phyloP scores from a whole-genome alignment of 2,329 filamentous ascomycete species.

The Thielaviopsis euricoi region DNA sequence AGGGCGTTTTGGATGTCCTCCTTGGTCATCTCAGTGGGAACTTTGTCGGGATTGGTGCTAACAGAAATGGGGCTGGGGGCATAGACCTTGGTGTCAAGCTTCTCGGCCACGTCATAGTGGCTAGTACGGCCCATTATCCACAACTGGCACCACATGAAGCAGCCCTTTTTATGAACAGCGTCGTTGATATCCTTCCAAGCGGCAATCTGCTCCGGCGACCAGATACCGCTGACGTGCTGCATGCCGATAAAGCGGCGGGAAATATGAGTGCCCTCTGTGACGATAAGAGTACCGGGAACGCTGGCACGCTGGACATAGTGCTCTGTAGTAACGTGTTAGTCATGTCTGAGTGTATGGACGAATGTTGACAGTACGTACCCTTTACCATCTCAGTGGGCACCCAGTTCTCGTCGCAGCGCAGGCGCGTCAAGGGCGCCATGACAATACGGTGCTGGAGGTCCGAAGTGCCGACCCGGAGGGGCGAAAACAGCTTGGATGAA shows the following conservation, averaged over 20 bases:
- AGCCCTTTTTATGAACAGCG: conserved; percentile 45
- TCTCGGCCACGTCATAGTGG: conserved; percentile 24
- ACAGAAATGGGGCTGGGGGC: conserved; percentile 16
- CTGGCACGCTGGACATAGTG: conserved; percentile 30
- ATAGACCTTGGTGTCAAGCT: conserved; percentile 4
- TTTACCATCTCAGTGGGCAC: conserved; percentile 22
- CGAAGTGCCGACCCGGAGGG: conserved; percentile 24
- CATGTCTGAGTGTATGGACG: background rate
- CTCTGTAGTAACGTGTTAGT: conserved; percentile 16
- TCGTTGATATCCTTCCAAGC: conserved; percentile 45
- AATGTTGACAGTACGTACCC: background rate
- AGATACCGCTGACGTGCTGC: conserved; percentile 39
- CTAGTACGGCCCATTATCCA: conserved; percentile 46
- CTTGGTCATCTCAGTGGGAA: conserved; percentile 47
- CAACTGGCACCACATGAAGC: conserved; percentile 46
- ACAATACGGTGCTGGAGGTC: conserved; percentile 28
- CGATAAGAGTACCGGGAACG: conserved; percentile 25
- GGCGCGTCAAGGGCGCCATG: conserved; percentile 42
- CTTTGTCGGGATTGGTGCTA: conserved; percentile 27
- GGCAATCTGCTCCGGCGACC: conserved; percentile 35
- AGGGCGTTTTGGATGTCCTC: conserved; percentile 51
- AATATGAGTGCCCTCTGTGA: conserved; percentile 29
- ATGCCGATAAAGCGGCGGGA: conserved; percentile 21
- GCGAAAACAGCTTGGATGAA: conserved; percentile 24
- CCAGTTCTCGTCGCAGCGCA: conserved; percentile 27